These are phyloP conservation scores for Trichoderma asperelloides DNA, from an alignment of 495 filamentous ascomycete genomes.

Conservation along the genomic window DNA sequence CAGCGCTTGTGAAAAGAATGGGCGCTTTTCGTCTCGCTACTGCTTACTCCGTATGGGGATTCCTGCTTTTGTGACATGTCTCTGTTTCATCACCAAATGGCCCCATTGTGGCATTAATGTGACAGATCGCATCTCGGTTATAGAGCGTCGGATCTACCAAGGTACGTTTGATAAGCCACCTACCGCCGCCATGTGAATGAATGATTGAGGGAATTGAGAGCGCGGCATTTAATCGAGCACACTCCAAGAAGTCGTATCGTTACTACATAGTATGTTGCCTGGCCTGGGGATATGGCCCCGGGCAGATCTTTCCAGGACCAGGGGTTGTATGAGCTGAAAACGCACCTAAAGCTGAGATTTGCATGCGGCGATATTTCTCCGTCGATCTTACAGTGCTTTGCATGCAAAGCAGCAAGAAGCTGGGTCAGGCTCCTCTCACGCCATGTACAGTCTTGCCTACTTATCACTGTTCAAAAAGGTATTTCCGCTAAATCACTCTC, in stretches of 20 bases:
- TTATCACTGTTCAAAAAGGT: neutral
- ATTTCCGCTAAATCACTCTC: neutral
- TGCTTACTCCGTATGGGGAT: neutral
- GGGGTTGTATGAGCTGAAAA: no score
- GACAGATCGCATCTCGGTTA: slow-evolving; percentile 3
- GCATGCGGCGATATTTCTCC: no score
- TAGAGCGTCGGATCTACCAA: neutral
- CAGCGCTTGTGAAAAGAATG: no score
- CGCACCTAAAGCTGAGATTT: no score
- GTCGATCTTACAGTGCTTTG: no score
- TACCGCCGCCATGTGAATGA: neutral
- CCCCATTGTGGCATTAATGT: neutral
- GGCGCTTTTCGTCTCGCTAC: neutral
- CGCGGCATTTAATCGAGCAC: neutral
- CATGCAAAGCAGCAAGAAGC: neutral
- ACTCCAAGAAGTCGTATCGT: neutral
- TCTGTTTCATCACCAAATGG: neutral
- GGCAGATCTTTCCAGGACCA: no score
- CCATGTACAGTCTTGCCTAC: neutral
- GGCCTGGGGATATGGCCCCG: no score
- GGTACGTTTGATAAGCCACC: neutral
- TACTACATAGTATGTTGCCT: no score
- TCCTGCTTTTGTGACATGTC: neutral
- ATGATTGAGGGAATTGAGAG: neutral
- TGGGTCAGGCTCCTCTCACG: neutral